Evolutionary conservation across 345 rosid species (phyloP), one percentile per base, ranked within the genome.

Genomic region (Pseudoturritis turrita): DNA sequence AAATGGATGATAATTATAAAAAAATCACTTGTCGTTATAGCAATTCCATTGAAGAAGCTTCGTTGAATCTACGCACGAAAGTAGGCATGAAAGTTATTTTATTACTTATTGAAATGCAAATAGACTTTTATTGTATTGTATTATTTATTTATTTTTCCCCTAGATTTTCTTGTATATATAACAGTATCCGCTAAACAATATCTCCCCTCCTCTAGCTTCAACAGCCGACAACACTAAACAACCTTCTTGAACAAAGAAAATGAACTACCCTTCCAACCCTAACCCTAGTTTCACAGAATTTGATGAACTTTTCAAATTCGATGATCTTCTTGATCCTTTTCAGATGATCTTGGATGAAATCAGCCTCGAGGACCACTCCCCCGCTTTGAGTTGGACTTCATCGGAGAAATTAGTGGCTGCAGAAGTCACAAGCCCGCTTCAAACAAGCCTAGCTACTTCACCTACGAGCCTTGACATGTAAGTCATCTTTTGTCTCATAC

Each of bases 231-330:
- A 55, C 59, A 37, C 35, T 19, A 36, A 36, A 56, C 4, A 43
- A 21, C 12, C 10, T 26, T 55, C n/a, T 62, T 45, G 37, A 63
- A 13, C 22, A 11, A 31, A 61, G 22, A 53, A 51, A 55, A 76
- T 76, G 79, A 76, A 70, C 40, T 76, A 10, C 43, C 71, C 75
- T 63, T 76, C 76, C 49, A 76, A 54, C 79, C 71, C 71, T 63
- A 76, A 40, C 67, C 79, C 79, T 76, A 56, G 0, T 63, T 70
- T 28, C 31, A 55, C 54, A 64, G 66, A 76, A 6, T 68, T 35
- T 29, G 26, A 10, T 29, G 65, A 62, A n/a, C 3, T 23, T 39
- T 70, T 63, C 45, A 7, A 36, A 43, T 43, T 70, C 60, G 75
- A 76, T 62, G 71, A 76, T 54, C 11, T 57, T 33, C 36, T 33